phyloP scores from a whole-genome alignment of 139 green algal species.

The Picochlorum sp. region DNA sequence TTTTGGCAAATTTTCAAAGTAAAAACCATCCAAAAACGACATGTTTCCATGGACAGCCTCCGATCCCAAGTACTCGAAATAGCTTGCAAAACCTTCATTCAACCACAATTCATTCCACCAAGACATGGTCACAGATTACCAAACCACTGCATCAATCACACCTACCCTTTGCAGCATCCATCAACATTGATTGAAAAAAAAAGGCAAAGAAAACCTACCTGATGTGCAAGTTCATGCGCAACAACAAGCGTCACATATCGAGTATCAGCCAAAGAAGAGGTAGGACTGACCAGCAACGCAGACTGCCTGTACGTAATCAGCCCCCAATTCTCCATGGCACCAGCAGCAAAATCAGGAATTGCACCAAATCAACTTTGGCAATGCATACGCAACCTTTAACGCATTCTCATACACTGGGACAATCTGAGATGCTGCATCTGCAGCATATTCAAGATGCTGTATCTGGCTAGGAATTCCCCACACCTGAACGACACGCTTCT shows the following conservation, averaged over 20 bases:
- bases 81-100: constrained; percentile 83
- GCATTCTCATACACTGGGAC: constrained; percentile 37
- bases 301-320: constrained; percentile 69
- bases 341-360: constrained; percentile 81
- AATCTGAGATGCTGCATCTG: constrained; percentile 14
- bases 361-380: constrained; percentile 88
- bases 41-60: constrained; percentile 22
- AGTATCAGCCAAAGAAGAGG: constrained; percentile 14
- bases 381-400: constrained; percentile 48
- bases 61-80: constrained; percentile 67
- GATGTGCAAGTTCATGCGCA: constrained; percentile 78
- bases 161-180: not conserved
- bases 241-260: constrained; percentile 51
- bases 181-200: not conserved
- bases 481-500: constrained; percentile 30
- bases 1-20: constrained; percentile 2
- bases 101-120: constrained; percentile 90
- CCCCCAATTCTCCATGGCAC: constrained; percentile 96
- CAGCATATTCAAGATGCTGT: constrained; percentile 25
- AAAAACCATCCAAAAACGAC: constrained; percentile 36
- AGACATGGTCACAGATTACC: constrained; percentile 80
- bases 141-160: constrained; percentile 37
- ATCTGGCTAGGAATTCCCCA: constrained; percentile 54
- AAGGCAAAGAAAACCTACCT: constrained; percentile 18
- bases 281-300: constrained; percentile 52